These are phyloP conservation scores for Pichia cactophila DNA, from an alignment of 1,139 yeast species.

Conservation along the genomic window DNA sequence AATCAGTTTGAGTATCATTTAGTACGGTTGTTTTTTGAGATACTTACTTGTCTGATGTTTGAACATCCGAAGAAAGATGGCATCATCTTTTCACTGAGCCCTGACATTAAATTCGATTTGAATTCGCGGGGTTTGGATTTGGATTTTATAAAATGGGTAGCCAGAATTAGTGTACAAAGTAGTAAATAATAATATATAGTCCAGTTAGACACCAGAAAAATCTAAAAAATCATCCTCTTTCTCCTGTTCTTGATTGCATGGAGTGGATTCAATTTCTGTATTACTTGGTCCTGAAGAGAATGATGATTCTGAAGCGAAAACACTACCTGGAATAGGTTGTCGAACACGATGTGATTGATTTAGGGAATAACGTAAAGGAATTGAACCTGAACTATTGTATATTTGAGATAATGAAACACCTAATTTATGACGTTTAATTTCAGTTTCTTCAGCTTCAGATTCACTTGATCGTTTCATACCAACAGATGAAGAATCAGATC, in stretches of 20 bases:
- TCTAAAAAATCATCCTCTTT: not conserved
- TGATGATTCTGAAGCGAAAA: not conserved
- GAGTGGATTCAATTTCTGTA: not conserved
- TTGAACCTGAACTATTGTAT: no score
- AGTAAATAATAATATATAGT: no score
- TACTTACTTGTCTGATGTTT: no score
- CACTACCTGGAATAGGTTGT: not conserved
- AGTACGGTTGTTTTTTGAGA: no score
- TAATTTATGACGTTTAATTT: not conserved
- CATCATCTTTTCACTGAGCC: no score
- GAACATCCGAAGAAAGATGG: no score
- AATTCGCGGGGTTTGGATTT: no score
- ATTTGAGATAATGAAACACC: not conserved
- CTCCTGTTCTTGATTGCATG: not conserved
- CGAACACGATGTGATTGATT: no score
- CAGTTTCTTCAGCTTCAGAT: not conserved
- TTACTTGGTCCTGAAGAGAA: not conserved
- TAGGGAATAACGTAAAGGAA: no score
- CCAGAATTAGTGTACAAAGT: not conserved
- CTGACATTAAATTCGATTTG: no score
- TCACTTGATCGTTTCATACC: not conserved
- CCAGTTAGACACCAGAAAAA: not conserved
- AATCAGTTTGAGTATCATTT: not conserved
- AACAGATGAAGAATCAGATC: not conserved
- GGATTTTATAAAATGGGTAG: not conserved